Evolutionary conservation across 164 flowering plant genomes (phyloP).

Genomic region (Pachysandra terminalis): DNA sequence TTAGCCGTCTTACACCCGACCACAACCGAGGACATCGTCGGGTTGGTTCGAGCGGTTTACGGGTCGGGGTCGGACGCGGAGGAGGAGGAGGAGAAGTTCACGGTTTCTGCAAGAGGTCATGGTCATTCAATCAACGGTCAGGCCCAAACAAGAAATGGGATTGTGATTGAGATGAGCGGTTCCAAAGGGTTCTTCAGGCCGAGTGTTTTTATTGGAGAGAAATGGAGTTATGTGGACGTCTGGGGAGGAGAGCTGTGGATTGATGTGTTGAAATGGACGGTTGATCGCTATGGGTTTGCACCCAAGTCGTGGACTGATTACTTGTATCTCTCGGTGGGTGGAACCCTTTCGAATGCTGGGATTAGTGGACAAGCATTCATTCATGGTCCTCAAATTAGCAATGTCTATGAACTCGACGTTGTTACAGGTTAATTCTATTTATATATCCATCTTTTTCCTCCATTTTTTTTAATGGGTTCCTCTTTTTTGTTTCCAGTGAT

Average conservation of each 20-base stretch:
- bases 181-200: slow-evolving; percentile 2
- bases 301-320: slow-evolving; percentile 90
- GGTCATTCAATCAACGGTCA: too few relatives aligned
- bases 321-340: too few relatives aligned
- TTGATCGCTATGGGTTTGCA: slow-evolving; percentile 66
- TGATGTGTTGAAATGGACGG: slow-evolving; percentile 57
- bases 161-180: slow-evolving; percentile 72
- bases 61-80: slow-evolving; percentile 32
- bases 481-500: neutral
- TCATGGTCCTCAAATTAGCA: slow-evolving; percentile 94
- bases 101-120: slow-evolving; percentile 84
- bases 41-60: slow-evolving; percentile 47
- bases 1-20: slow-evolving; percentile 66
- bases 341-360: slow-evolving; percentile 92
- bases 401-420: slow-evolving; percentile 80
- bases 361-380: slow-evolving; percentile 95
- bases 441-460: neutral
- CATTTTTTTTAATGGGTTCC: neutral
- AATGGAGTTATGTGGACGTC: slow-evolving; percentile 41
- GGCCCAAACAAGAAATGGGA: slow-evolving; percentile 57
- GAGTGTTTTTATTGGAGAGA: slow-evolving; percentile 9
- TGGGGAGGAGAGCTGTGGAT: too few relatives aligned
- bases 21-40: slow-evolving; percentile 53
- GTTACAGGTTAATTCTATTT: slow-evolving; percentile 58
- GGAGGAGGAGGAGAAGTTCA: too few relatives aligned